Base-by-base conservation (phyloP, 1,139 yeast genomes). In the Nadsonia commutata region DNA sequence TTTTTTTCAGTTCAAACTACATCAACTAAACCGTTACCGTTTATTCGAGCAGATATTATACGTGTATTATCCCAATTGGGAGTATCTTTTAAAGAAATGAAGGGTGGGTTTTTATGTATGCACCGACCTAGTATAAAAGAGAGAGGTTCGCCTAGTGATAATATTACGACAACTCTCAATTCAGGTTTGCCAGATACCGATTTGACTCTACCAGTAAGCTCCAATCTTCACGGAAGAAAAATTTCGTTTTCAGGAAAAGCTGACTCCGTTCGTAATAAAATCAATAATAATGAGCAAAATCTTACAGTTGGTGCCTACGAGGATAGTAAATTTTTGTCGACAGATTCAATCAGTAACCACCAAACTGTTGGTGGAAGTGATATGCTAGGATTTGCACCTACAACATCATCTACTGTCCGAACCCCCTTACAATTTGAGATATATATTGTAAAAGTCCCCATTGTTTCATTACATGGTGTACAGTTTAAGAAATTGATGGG, bases 1-100 rank as follows among this genome's bases (percentile, higher is more conserved):
- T 86, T 90, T 56, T 90, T 90, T 65, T 80, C 93, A 49, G 97
- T 88, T 39, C 96, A 86, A 63, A 83, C 95, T 1, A 90, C 98
- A 0, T 85, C 96, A 2, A 84, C 95, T 3, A 86, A 86, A 55
- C 88, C 95, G 19, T 69, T 90, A 46, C 90, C 94, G 8, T 84
- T 83, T 49, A 88, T 90, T 46, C 76, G 97, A 47, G 77, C 82
- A 55, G 88, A 83, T 56, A 78, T 90, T 41, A 82, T 90, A 31
- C 74, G 78, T 27, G 93, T 83, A 1, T 71, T 90, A 58, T 78
- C 77, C 31, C 76, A 76, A 50, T 67, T 85, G 56, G 88, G 86
- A 19, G 93, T 90, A 40, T 76, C 78, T 51, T 88, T 74, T 58
- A 82, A 79, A 50, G 98, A 90, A 62, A 94, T 90, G 20, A 81